Conservation (phyloP, 2,329 filamentous ascomycete species). For the Colletotrichum neosansevieriae region DNA sequence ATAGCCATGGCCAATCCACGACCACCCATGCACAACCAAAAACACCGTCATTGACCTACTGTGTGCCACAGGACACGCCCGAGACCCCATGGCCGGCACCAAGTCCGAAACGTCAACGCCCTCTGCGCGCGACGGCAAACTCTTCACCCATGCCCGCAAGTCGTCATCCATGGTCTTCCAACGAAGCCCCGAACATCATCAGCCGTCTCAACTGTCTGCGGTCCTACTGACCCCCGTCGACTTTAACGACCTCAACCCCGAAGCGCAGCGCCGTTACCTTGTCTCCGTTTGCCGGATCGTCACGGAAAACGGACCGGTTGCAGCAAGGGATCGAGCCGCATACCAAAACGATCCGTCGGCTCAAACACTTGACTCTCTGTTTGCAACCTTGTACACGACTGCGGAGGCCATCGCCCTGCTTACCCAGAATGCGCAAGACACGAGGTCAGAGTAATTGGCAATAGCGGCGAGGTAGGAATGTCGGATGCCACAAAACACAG, state of each 20-base stretch:
- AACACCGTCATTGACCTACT: background rate
- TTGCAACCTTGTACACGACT: background rate
- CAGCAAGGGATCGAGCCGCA: background rate
- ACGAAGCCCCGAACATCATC: conserved; percentile 4
- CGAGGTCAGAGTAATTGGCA: background rate
- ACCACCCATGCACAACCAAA: background rate
- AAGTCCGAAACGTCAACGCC: background rate
- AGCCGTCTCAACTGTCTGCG: background rate
- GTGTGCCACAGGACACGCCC: background rate
- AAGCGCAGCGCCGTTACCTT: background rate
- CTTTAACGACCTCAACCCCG: background rate
- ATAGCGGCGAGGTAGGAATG: too few species aligned
- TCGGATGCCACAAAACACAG: too few species aligned
- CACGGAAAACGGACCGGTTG: background rate
- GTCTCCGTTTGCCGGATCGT: background rate
- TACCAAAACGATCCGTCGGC: background rate
- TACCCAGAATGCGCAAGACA: background rate
- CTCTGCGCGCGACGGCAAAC: background rate
- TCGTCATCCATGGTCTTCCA: background rate
- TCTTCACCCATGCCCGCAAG: background rate
- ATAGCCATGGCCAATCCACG: background rate
- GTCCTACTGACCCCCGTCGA: background rate
- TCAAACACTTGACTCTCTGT: background rate
- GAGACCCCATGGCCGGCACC: background rate
- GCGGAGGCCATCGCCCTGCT: background rate